These are phyloP conservation scores for Phaffomyces thermotolerans DNA, from an alignment of 805 yeast species.

Conservation along the genomic window DNA sequence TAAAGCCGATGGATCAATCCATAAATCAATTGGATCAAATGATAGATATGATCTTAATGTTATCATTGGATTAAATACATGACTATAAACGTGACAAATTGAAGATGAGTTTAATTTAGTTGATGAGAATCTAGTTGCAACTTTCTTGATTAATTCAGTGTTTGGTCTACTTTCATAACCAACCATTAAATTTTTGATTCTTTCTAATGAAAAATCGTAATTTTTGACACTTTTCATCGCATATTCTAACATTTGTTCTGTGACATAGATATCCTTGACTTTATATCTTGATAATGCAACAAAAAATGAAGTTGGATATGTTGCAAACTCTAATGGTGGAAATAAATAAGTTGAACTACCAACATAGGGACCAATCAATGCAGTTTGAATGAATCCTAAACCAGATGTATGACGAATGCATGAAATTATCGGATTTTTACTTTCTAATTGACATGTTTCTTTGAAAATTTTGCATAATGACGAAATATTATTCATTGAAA, in stretches of 20 bases:
- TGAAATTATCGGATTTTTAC: slow-evolving; percentile 69
- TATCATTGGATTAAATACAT: slow-evolving; percentile 74
- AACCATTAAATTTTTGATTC: slow-evolving; percentile 76
- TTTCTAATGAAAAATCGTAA: slow-evolving; percentile 45
- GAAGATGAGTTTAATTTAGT: slow-evolving; percentile 62
- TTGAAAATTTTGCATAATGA: slow-evolving; percentile 83
- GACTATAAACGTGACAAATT: slow-evolving; percentile 70
- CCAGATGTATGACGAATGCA: slow-evolving; percentile 82
- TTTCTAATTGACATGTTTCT: slow-evolving; percentile 81
- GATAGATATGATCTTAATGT: slow-evolving; percentile 82
- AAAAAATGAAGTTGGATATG: slow-evolving; percentile 66
- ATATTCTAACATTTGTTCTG: slow-evolving; percentile 74
- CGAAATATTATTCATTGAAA: slow-evolving; percentile 55
- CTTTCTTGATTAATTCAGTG: slow-evolving; percentile 45
- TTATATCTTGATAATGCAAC: slow-evolving; percentile 64
- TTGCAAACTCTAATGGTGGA: slow-evolving; percentile 69
- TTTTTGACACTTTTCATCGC: slow-evolving; percentile 57
- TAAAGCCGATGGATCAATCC: slow-evolving; percentile 79
- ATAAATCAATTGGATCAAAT: slow-evolving; percentile 80
- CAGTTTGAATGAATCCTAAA: slow-evolving; percentile 83
- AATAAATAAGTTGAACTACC: slow-evolving; percentile 83
- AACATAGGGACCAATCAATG: slow-evolving; percentile 72
- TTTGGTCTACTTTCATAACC: slow-evolving; percentile 73
- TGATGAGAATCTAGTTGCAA: slow-evolving; percentile 55
- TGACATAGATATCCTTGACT: slow-evolving; percentile 79